These are phyloP conservation scores for Sabuloglossum arenarium DNA, from an alignment of 495 filamentous ascomycete genomes.

Conservation along the genomic window DNA sequence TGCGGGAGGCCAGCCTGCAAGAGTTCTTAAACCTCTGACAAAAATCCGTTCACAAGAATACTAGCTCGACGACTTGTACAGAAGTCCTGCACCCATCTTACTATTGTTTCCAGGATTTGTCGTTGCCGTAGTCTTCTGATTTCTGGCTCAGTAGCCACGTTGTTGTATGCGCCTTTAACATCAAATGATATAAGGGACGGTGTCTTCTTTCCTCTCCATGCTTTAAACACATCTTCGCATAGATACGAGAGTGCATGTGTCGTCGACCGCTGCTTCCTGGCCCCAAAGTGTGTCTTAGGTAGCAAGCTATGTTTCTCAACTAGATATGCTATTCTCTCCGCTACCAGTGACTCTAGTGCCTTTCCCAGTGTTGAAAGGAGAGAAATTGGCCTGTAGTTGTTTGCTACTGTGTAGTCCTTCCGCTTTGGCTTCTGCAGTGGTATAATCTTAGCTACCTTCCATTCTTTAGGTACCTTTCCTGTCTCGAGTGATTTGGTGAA, in stretches of 20 bases:
- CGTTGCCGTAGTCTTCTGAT: slow-evolving; percentile 6
- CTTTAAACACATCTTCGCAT: slow-evolving; percentile 7
- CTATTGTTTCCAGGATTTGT: slow-evolving; percentile 6
- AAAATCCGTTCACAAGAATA: slow-evolving; percentile 9
- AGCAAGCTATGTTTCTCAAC: slow-evolving; percentile 4
- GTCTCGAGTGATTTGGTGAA: slow-evolving; percentile 5
- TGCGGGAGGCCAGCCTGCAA: slow-evolving; percentile 9
- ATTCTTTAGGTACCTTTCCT: slow-evolving; percentile 5
- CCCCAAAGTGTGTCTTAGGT: slow-evolving; percentile 10
- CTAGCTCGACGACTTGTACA: slow-evolving; percentile 3
- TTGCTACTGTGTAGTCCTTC: slow-evolving; percentile 8
- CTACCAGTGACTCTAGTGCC: slow-evolving; percentile 9
- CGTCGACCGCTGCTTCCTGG: slow-evolving; percentile 9
- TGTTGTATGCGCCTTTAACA: slow-evolving; percentile 12
- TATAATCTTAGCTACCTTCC: slow-evolving; percentile 10
- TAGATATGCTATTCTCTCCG: slow-evolving; percentile 8
- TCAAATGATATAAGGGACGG: slow-evolving; percentile 10
- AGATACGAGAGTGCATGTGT: slow-evolving; percentile 2
- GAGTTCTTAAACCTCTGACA: slow-evolving; percentile 4
- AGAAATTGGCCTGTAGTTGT: slow-evolving; percentile 11
- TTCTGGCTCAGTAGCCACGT: slow-evolving; percentile 5
- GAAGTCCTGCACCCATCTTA: slow-evolving; percentile 8
- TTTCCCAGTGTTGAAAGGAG: slow-evolving; percentile 11
- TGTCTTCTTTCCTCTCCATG: slow-evolving; percentile 6
- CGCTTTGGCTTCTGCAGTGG: slow-evolving; percentile 9